These are phyloP conservation scores for Amanita subjunquillea DNA, from an alignment of 768 basidiomycete species.

Conservation along the genomic window DNA sequence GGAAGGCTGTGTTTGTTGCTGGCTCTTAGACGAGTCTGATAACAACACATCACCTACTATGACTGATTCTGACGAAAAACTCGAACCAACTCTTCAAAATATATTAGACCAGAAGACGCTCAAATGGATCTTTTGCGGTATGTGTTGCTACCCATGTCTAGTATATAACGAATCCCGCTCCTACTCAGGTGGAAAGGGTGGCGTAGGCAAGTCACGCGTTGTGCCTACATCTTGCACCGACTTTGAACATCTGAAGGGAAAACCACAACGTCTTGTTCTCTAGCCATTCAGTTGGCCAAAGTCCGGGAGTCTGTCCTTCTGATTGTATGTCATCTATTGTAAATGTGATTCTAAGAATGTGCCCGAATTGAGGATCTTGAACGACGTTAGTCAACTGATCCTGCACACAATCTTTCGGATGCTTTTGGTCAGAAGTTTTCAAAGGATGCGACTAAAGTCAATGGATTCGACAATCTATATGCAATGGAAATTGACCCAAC, in stretches of 20 bases:
- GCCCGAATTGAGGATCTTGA: background rate
- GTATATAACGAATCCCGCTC: slow-evolving; percentile 6
- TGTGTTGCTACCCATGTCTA: slow-evolving; percentile 3
- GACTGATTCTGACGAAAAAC: slow-evolving; percentile 42
- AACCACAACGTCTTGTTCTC: slow-evolving; percentile 94
- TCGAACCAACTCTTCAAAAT: slow-evolving; percentile 87
- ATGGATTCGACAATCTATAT: slow-evolving; percentile 91
- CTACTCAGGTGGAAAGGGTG: slow-evolving; percentile 86
- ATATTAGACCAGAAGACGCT: slow-evolving; percentile 85
- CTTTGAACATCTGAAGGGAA: slow-evolving; percentile 50
- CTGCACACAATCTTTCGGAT: slow-evolving; percentile 98
- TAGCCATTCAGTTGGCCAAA: slow-evolving; percentile 92
- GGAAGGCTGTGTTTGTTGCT: background rate
- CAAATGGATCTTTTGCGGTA: slow-evolving; percentile 99
- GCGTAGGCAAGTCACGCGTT: slow-evolving; percentile 66
- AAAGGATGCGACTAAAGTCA: slow-evolving; percentile 97
- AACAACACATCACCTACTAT: slow-evolving; percentile 20
- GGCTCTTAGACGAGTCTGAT: background rate
- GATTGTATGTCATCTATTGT: slow-evolving; percentile 51
- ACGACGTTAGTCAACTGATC: slow-evolving; percentile 79
- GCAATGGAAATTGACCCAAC: slow-evolving; percentile 99
- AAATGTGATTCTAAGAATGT: too few relatives aligned
- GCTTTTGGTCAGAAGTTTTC: slow-evolving; percentile 99
- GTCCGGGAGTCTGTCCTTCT: slow-evolving; percentile 92
- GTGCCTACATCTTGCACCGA: background rate